Evolutionary conservation across 2,329 filamentous ascomycete species (phyloP).

Genomic region (Talaromyces pinophilus): DNA sequence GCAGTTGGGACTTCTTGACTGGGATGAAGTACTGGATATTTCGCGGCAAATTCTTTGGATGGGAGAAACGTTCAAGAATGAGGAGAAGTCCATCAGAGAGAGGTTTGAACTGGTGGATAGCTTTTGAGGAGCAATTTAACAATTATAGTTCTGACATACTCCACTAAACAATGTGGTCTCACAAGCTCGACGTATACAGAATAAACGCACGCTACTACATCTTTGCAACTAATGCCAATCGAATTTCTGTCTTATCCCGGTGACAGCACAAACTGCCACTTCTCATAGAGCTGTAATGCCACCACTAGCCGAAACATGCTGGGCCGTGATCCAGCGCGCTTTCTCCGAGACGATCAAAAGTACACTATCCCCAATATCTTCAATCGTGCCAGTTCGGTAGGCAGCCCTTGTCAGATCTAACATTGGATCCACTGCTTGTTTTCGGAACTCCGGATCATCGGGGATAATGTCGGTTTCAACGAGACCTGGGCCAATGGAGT

Average conservation of each 20-base stretch:
- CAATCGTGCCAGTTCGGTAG: background rate
- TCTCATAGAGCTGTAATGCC: background rate
- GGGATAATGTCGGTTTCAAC: slow-evolving; percentile 13
- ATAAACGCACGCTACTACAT: background rate
- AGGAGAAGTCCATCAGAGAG: background rate
- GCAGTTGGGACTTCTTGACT: background rate
- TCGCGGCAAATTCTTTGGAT: background rate
- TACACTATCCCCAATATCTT: slow-evolving; percentile 13
- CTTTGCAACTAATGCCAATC: background rate
- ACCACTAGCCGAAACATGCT: slow-evolving; percentile 10
- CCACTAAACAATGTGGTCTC: too few species aligned
- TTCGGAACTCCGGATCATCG: background rate
- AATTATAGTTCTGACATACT: too few species aligned
- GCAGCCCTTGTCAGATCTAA: slow-evolving; percentile 4
- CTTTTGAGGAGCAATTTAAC: background rate
- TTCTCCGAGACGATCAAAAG: slow-evolving; percentile 7
- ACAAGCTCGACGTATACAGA: background rate
- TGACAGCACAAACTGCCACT: too few species aligned
- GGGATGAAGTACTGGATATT: background rate
- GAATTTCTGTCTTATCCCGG: background rate
- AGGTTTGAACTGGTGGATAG: background rate
- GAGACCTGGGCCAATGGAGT: slow-evolving; percentile 7
- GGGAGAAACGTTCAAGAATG: background rate
- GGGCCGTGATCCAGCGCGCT: slow-evolving; percentile 9
- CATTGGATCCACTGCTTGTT: background rate